phyloP scores from a whole-genome alignment of 1,284 basidiomycete species.

The Fomitopsis schrenkii region DNA sequence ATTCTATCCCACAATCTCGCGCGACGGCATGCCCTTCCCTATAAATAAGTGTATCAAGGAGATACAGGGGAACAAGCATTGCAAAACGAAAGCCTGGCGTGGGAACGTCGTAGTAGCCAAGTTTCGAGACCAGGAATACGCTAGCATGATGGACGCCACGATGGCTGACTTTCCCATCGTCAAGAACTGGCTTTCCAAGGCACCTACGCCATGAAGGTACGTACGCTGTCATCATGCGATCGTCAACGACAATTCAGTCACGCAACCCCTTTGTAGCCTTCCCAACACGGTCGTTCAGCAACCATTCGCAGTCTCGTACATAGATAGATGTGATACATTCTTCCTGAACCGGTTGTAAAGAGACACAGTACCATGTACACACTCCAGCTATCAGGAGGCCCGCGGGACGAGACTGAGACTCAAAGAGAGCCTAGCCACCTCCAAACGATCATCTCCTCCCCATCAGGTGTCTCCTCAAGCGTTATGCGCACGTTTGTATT shows the following conservation, averaged over 20 bases:
- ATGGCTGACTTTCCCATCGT: slow-evolving; percentile 80
- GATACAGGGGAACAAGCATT: slow-evolving; percentile 59
- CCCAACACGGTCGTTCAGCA: too few species aligned
- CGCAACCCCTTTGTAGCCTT: background rate
- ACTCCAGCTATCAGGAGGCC: too few species aligned
- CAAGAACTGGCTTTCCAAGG: slow-evolving; percentile 70
- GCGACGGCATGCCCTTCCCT: slow-evolving; percentile 76
- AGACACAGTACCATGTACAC: too few species aligned
- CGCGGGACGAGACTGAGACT: too few species aligned
- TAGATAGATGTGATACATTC: too few species aligned
- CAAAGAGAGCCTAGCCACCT: too few species aligned
- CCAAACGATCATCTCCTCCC: too few species aligned
- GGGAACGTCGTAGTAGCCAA: slow-evolving; percentile 76
- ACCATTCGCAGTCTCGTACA: too few species aligned
- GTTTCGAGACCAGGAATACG: slow-evolving; percentile 65
- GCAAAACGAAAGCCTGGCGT: slow-evolving; percentile 64
- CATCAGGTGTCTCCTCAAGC: too few species aligned
- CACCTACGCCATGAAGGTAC: slow-evolving; percentile 40
- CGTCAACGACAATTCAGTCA: slow-evolving; percentile 7
- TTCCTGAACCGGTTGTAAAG: too few species aligned
- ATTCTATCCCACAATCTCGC: slow-evolving; percentile 69
- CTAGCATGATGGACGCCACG: slow-evolving; percentile 63
- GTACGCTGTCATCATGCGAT: slow-evolving; percentile 6
- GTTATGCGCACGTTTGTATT: too few species aligned
- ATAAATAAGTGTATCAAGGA: slow-evolving; percentile 70